Percentiles rank a stretch among this genome's conserved stretches.
Evolutionary conservation across 768 basidiomycete species (phyloP).

Genomic region (Leucocoprinus leucothites): DNA sequence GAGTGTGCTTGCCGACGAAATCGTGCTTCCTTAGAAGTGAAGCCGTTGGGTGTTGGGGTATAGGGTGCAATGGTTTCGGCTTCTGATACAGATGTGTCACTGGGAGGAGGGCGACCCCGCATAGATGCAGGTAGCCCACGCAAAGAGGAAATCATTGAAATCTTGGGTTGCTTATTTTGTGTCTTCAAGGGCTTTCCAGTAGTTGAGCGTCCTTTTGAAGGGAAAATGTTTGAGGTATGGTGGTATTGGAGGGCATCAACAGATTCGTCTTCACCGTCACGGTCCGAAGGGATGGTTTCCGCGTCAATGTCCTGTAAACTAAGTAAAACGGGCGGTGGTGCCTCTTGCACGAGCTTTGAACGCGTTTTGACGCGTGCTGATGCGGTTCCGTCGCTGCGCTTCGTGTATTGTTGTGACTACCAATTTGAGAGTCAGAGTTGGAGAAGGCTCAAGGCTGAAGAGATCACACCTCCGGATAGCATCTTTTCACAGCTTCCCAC

Average conservation of each 20-base stretch:
- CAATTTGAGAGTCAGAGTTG: not conserved
- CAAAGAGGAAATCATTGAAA: not conserved
- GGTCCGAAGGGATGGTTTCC: slow-evolving; percentile 3
- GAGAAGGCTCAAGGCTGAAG: not conserved
- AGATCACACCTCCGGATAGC: slow-evolving; percentile 37
- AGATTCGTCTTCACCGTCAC: not conserved
- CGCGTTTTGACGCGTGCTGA: slow-evolving; percentile 13
- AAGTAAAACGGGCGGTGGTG: not conserved
- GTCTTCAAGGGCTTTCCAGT: not conserved
- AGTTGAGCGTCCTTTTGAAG: not conserved
- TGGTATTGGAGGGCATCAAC: slow-evolving; percentile 1
- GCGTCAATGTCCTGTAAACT: slow-evolving; percentile 8
- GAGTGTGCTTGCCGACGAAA: not conserved
- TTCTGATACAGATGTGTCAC: slow-evolving; percentile 2
- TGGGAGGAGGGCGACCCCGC: not conserved
- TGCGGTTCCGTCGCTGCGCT: not conserved
- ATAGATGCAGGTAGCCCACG: not conserved
- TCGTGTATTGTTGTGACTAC: not conserved
- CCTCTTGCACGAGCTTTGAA: not conserved
- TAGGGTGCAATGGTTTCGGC: slow-evolving; percentile 2
- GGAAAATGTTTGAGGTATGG: slow-evolving; percentile 3
- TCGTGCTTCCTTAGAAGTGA: not conserved
- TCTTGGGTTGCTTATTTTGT: not conserved
- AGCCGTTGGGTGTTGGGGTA: not conserved
- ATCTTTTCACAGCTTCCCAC: slow-evolving; percentile 69